Evolutionary conservation across 129 eudicot genomes (phyloP), one percentile per base, ranked within the genome.

Genomic region (Chrysanthemum lavandulifolium): DNA sequence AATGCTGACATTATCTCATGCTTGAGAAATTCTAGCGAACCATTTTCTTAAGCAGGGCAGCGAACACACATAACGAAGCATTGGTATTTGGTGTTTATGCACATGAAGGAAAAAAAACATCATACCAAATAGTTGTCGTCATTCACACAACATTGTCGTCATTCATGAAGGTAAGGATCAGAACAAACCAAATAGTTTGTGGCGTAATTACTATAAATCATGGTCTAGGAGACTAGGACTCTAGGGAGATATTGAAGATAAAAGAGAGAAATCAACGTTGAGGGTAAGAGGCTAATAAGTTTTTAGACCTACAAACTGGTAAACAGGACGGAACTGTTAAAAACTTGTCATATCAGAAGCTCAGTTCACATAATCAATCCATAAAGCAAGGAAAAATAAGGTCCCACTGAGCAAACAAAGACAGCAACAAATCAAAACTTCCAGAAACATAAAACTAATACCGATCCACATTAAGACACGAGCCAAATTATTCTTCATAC

Each of bases 151-250:
- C 70, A 73, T 52, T 40, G 11, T 63, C 63, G 10, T 1, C 53
- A 73, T 33, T 55, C 71, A 50, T 29, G 53, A 27, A 36, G 40
- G n/a, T 71, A 40, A 23, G 9, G 13, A 73, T 61, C n/a, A 18
- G 18, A 51, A 64, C 31, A 48, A 12, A 63, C 71, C 76, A 60
- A 8, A n/a, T 54, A 73, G 13, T 72, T 47, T 47, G 40, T 25
- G 67, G 47, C 1, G 4, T 48, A 58, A 21, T 1, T 6, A 56
- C 54, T 40, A 56, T 19, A 3, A 2, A 27, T 27, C 73, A 68
- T 27, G 61, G 73, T 51, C 13, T 51, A 58, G 14, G 40, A 33
- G 45, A 40, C 45, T 40, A 40, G 10, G 10, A 40, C 10, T 40
- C 45, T 40, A 64, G 11, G 12, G 54, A 56, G 56, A 71, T 13